Evolutionary conservation across 371 early-diverging fungal genomes (phyloP).

Genomic region (Rhizopus delemar): DNA sequence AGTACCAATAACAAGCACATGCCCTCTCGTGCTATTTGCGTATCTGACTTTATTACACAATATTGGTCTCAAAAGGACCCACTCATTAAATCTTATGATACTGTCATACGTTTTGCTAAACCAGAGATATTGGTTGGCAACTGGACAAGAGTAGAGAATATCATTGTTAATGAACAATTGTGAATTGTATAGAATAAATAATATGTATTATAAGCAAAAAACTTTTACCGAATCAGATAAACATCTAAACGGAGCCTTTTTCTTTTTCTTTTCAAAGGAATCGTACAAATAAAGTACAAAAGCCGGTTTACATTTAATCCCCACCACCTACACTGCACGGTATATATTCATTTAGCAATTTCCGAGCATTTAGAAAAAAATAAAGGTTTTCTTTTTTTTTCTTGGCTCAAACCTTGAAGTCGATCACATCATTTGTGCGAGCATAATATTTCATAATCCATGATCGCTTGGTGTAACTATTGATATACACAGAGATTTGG

Average conservation of each 20-base stretch:
- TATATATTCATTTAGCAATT: no score
- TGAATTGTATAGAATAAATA: no score
- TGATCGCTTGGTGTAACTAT: no score
- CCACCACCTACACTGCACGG: no score
- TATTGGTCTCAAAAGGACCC: constrained; percentile 41
- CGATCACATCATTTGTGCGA: no score
- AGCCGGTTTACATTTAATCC: no score
- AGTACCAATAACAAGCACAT: constrained; percentile 41
- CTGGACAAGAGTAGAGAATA: constrained; percentile 22
- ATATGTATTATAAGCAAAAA: no score
- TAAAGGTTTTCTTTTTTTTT: neutral
- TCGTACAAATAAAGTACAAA: neutral
- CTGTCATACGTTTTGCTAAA: constrained; percentile 18
- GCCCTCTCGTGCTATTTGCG: constrained; percentile 34
- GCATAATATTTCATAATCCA: no score
- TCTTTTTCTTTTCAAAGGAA: neutral
- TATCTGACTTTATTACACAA: constrained; percentile 32
- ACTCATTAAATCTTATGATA: constrained; percentile 19
- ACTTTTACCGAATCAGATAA: no score
- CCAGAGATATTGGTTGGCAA: constrained; percentile 23
- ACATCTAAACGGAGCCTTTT: no score
- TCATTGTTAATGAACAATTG: neutral
- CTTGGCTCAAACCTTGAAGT: no score
- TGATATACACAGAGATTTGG: no score
- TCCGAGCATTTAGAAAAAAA: neutral